Percentiles rank a stretch among this genome's conserved stretches.
These are phyloP conservation scores for Colletotrichum navitas DNA, from an alignment of 2,329 filamentous ascomycete species.

Conservation along the genomic window DNA sequence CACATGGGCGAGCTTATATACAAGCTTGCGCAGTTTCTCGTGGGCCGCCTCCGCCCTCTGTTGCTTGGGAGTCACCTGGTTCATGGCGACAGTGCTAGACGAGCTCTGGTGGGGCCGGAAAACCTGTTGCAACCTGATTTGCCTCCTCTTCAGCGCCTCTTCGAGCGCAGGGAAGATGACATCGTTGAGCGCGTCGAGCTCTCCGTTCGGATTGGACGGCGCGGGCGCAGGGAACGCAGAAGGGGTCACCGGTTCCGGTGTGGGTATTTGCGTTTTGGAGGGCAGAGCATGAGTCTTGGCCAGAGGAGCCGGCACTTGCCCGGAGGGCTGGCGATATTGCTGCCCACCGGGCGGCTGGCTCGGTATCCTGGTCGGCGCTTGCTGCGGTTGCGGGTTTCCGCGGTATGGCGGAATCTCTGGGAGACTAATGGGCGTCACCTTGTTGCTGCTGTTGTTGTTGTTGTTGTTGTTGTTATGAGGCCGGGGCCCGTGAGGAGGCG, in stretches of 20 bases:
- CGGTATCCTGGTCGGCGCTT: slow-evolving; percentile 46
- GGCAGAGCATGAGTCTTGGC: slow-evolving; percentile 46
- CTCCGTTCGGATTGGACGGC: slow-evolving; percentile 70
- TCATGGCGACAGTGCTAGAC: slow-evolving; percentile 50
- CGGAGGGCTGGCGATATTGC: slow-evolving; percentile 44
- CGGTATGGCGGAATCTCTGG: slow-evolving; percentile 69
- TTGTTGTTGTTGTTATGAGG: slow-evolving; percentile 50
- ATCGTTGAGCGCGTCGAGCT: slow-evolving; percentile 88
- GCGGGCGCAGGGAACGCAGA: slow-evolving; percentile 69
- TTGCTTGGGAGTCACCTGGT: slow-evolving; percentile 70
- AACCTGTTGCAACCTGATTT: slow-evolving; percentile 69
- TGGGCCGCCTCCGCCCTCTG: slow-evolving; percentile 80
- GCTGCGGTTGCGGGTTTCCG: slow-evolving; percentile 48
- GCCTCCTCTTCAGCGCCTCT: slow-evolving; percentile 86
- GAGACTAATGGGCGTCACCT: slow-evolving; percentile 57
- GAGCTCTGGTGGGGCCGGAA: slow-evolving; percentile 55
- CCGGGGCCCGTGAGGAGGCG: slow-evolving; percentile 48
- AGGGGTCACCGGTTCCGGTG: slow-evolving; percentile 53
- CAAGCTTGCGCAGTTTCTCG: slow-evolving; percentile 83
- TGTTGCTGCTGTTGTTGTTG: slow-evolving; percentile 48
- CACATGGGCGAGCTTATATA: slow-evolving; percentile 84
- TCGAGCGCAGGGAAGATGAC: slow-evolving; percentile 95
- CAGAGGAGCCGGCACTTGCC: slow-evolving; percentile 39
- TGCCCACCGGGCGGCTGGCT: slow-evolving; percentile 42
- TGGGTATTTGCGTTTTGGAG: slow-evolving; percentile 51